Evolutionary conservation across 371 early-diverging fungal genomes (phyloP), one percentile per base, ranked within the genome.

Genomic region (Smittium mucronatum): DNA sequence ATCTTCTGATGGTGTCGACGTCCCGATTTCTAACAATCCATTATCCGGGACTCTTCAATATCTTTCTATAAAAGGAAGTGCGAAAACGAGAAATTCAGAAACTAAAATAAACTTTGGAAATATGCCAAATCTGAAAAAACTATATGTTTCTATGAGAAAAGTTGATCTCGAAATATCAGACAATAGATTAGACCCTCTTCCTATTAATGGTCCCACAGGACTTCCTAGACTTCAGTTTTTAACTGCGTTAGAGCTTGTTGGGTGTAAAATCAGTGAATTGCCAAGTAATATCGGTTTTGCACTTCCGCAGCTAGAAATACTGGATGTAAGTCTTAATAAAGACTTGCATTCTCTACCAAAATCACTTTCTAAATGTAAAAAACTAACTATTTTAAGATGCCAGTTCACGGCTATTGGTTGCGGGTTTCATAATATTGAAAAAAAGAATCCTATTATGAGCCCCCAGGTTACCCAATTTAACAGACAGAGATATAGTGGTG

Each of bases 291-390:
- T 78, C 72, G 75, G 80, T 25, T 16, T 73, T 0, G 75, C 79
- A 0, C 67, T 78, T 34, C 76, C 79, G 17, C 72, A 64, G 34
- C 70, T 78, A 61, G 61, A 69, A 28, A 67, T 79, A 16, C 72
- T 78, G 21, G 79, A 78, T 30, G 65, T 78, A 29, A 77, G 78
- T 75, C 69, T 70, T 61, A 78, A 78, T 33, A 69, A 70, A 0
- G 73, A 76, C 17, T 72, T 78, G 11, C 59, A 58, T 32, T 73
- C 75, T 26, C 35, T 73, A 29, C 31, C 60, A 36, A 72, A 73
- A 11, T 60, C 74, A 17, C 63, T 78, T 26, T 72, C 73, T 57
- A 70, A 74, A 1, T 63, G 72, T 26, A 35, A 69, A 28, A 74
- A 74, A 35, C 78, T 77, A 33, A 74, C 71, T 58, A 66, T 75